Evolutionary conservation across 495 filamentous ascomycete species (phyloP), one percentile per base, ranked within the genome.

Genomic region (Lasiosphaeria ovina): DNA sequence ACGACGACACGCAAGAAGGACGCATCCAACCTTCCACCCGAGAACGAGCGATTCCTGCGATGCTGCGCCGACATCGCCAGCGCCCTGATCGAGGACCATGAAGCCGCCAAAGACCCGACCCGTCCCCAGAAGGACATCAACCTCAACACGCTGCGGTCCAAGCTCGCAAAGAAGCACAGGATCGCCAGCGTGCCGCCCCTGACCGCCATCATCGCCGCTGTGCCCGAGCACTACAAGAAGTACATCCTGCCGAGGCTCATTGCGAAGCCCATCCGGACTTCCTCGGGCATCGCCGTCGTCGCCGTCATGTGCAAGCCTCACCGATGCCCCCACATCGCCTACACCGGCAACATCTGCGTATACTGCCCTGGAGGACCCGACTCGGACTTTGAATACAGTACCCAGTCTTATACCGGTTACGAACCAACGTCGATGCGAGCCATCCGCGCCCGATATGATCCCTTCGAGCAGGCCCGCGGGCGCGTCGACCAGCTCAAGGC

Each of bases 221-320:
- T 98, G 40, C 94, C 94, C 35, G 95, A 98, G 69, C 92, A 98
- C 75, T 97, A 97, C 78, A 98, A 98, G 80, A 98, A 97, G 80
- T 97, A 98, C 70, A 96, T 98, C 62, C 76, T 97, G 49, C 95
- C 93, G 31, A 93, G 94, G 74, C 77, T 98, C 55, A 89, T 98
- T 62, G 93, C 95, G 9, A 98, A 98, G 74, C 94, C 94, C 3
- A 98, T 98, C 63, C 81, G 94, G 69, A 96, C 91, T 11, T 94
- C 93, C 5, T 97, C 93, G 45, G 94, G 94, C 40, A 98, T 98
- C 65, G 95, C 94, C n/a, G 95, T 98, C 9, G 94, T 98, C 44
- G 94, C 95, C 16, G 95, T 98, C 56, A 98, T 98, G 94, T 98
- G 94, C 81, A 98, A 98, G 75, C 94, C 94, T 35, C 94, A 98